These are phyloP conservation scores for Starmerella etchellsii DNA, from an alignment of 805 yeast species.

Conservation along the genomic window DNA sequence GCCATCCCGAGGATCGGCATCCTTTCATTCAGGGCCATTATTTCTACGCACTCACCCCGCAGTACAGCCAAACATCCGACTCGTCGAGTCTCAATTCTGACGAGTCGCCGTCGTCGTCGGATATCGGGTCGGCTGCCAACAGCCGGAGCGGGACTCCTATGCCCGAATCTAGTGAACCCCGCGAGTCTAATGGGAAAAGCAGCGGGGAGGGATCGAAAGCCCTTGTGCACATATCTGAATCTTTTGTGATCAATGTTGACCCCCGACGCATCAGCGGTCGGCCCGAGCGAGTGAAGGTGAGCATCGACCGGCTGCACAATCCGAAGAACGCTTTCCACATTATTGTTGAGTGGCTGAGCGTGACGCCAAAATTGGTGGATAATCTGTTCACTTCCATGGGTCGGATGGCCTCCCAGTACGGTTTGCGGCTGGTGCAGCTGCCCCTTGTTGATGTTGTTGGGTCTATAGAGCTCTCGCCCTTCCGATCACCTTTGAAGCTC, in stretches of 20 bases:
- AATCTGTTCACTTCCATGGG: constrained; percentile 68
- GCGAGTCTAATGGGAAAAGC: neutral
- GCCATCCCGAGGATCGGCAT: constrained; percentile 75
- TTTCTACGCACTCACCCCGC: constrained; percentile 59
- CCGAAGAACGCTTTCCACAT: constrained; percentile 92
- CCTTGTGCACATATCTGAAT: constrained; percentile 14
- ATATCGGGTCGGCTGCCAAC: neutral
- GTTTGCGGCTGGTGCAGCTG: constrained; percentile 67
- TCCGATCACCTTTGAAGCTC: constrained; percentile 71
- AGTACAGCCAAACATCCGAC: constrained; percentile 28
- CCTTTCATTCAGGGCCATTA: constrained; percentile 86
- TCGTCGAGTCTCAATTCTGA: neutral
- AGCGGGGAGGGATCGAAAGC: neutral
- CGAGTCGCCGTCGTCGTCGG: neutral
- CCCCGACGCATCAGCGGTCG: constrained; percentile 57
- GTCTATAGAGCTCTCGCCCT: constrained; percentile 66
- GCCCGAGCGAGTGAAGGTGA: constrained; percentile 67
- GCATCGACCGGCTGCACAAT: constrained; percentile 82
- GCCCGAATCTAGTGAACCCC: neutral
- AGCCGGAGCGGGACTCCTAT: neutral
- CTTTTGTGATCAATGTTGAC: constrained; percentile 37
- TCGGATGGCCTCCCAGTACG: constrained; percentile 73
- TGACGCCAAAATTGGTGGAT: constrained; percentile 75
- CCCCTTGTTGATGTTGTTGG: constrained; percentile 82
- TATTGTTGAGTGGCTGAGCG: constrained; percentile 81